Evolutionary conservation across 2,329 filamentous ascomycete species (phyloP), one percentile per base, ranked within the genome.

Genomic region (Fusarium agapanthi): DNA sequence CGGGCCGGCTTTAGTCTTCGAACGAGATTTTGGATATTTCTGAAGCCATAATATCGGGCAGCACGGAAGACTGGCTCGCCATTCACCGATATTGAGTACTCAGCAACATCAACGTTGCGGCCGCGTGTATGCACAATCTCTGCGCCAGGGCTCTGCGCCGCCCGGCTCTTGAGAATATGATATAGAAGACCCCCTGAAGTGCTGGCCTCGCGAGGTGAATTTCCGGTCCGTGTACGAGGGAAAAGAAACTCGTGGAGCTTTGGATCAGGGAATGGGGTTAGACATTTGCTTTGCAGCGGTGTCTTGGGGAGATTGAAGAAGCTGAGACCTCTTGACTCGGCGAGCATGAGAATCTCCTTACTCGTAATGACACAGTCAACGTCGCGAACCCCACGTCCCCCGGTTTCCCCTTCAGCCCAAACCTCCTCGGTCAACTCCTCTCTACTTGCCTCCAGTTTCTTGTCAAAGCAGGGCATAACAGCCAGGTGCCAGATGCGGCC

Each of bases 391-490:
- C 89, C 89, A 54, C 84, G 82, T 4, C 84, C 85, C 3, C 87
- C 84, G 53, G 79, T 79, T 20, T 83, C 85, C 58, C 83, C 84
- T 44, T 82, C 85, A 60, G 82, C 85, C 95, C 95, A 98, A 22
- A 90, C 89, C 12, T 88, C 84, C 79, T 95, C 93, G 2, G 95
- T 98, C 43, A 99, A 88, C 82, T 99, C 96, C 81, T 95, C 92
- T 59, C 96, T 91, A 76, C 95, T 97, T 12, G 96, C 96, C 83
- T 99, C 96, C 34, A 99, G 88, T 82, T 99, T 99, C 86, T 99
- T 99, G 82, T 99, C 96, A 81, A 99, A 98, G 81, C 96, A 99
- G 26, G 96, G 96, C 96, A 99, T 99, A 50, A 99, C 88, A 18
- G 95, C 94, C 59, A 98, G 83, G 81, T 98, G 95, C 94, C 95